Evolutionary conservation across 2,329 filamentous ascomycete genomes (phyloP).

Genomic region (Podosphaera aphanis): DNA sequence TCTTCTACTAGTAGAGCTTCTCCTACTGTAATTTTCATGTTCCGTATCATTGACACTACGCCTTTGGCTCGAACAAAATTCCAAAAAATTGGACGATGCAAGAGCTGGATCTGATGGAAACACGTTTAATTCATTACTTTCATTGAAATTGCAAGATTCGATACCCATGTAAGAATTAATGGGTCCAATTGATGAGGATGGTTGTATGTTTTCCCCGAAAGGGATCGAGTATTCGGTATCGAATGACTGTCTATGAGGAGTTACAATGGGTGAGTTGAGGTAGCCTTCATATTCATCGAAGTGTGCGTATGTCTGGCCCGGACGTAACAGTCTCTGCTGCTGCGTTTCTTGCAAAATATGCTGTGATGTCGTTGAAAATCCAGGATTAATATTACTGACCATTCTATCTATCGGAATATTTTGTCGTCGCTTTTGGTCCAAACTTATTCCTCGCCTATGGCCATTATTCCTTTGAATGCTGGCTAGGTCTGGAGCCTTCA

Average conservation of each 20-base stretch:
- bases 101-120: conserved; percentile 10
- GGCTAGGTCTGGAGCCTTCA: conserved; percentile 44
- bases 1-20: conserved; percentile 19
- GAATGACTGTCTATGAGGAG: conserved; percentile 30
- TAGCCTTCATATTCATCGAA: conserved; percentile 27
- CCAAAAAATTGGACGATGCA: conserved; percentile 12
- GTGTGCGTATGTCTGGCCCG: conserved; percentile 27
- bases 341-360: conserved; percentile 76
- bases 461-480: conserved; percentile 28
- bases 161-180: conserved; percentile 20
- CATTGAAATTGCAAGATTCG: conserved; percentile 16
- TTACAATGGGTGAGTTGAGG: conserved; percentile 30
- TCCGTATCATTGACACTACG: background rate
- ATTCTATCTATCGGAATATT: conserved; percentile 18
- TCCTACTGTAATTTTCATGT: conserved; percentile 9
- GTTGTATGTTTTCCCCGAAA: conserved; percentile 12
- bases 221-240: conserved; percentile 20
- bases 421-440: conserved; percentile 47
- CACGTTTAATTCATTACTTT: conserved; percentile 14
- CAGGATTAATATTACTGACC: conserved; percentile 34
- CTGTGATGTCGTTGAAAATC: conserved; percentile 33
- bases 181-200: conserved; percentile 18
- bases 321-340: conserved; percentile 64
- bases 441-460: conserved; percentile 66
- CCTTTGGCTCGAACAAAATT: conserved; percentile 13